A percentile compares a stretch with the other conserved stretches of the same genome.
Evolutionary conservation across 2,329 filamentous ascomycete species (phyloP).

Genomic region (Aspergillus japonicus): DNA sequence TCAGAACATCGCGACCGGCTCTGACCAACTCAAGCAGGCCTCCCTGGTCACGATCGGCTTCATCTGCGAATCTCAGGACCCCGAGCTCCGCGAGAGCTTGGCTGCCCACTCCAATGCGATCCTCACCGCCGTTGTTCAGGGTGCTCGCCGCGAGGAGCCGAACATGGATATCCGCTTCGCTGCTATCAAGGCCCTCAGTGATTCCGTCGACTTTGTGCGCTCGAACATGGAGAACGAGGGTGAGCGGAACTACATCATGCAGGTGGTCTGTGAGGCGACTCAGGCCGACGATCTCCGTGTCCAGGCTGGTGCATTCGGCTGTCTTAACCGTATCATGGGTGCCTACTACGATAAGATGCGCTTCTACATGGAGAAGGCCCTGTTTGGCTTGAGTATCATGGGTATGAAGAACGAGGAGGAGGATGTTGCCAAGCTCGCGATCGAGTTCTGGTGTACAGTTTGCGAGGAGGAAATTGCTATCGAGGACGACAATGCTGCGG

Average conservation of each 20-base stretch:
- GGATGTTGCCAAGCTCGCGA: constrained; percentile 94
- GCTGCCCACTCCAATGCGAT: constrained; percentile 93
- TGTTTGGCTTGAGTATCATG: constrained; percentile 94
- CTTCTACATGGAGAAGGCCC: constrained; percentile 99
- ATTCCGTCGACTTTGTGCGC: constrained; percentile 95
- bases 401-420: constrained; percentile 99
- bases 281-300: constrained; percentile 88
- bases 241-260: constrained; percentile 99
- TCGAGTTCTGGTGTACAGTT: constrained; percentile 99
- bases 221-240: constrained; percentile 99
- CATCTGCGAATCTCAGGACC: constrained; percentile 93
- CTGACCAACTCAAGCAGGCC: constrained; percentile 86
- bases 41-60: constrained; percentile 96
- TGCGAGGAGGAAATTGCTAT: constrained; percentile 98
- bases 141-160: constrained; percentile 91
- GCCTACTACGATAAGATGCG: constrained; percentile 99
- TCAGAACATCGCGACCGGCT: constrained; percentile 85
- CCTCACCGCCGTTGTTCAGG: constrained; percentile 94
- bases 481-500: constrained; percentile 90
- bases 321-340: constrained; percentile 96
- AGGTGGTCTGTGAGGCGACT: constrained; percentile 98
- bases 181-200: constrained; percentile 88
- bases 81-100: constrained; percentile 77
- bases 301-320: constrained; percentile 94
- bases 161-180: constrained; percentile 88